Evolutionary conservation across 768 basidiomycete species (phyloP).

Genomic region (Solioccasus polychromus): DNA sequence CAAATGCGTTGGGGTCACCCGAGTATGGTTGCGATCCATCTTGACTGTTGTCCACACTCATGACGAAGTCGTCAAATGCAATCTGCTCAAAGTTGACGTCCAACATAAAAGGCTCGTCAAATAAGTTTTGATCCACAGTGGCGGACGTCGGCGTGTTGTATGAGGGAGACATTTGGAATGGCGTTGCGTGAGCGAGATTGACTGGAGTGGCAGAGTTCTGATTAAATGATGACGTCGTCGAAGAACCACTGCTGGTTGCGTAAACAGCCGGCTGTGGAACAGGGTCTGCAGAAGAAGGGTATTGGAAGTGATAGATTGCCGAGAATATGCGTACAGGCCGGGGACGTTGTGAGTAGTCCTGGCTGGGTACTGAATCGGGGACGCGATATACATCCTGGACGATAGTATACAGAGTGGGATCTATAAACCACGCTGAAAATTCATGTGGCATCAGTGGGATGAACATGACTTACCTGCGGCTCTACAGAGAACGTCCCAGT

Average conservation of each 20-base stretch:
- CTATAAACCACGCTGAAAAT: conserved; percentile 32
- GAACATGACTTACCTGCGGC: conserved; percentile 44
- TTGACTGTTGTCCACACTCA: no score
- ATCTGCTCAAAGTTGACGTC: conserved; percentile 29
- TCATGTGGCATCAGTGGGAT: background rate
- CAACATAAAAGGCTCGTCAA: conserved; percentile 30
- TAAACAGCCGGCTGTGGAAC: conserved; percentile 10
- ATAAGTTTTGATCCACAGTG: conserved; percentile 21
- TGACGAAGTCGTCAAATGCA: conserved; percentile 25
- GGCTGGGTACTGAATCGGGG: conserved; percentile 23
- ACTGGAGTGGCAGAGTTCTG: conserved; percentile 1
- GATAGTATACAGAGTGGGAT: conserved; percentile 65
- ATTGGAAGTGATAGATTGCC: conserved; percentile 57
- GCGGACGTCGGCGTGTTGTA: background rate
- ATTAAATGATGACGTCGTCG: conserved; percentile 17
- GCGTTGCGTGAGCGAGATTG: background rate
- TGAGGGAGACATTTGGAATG: conserved; percentile 6
- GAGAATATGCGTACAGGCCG: conserved; percentile 45
- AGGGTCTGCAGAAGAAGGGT: conserved; percentile 23
- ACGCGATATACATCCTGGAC: conserved; percentile 54
- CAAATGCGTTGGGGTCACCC: conserved; percentile 33
- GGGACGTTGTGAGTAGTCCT: conserved; percentile 18
- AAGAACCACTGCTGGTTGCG: conserved; percentile 9
- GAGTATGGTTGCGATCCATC: conserved; percentile 31
- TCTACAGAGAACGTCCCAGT: conserved; percentile 58